These are phyloP conservation scores for Xylariaceae sp. DNA, from an alignment of 2,329 filamentous ascomycete species.

Conservation along the genomic window DNA sequence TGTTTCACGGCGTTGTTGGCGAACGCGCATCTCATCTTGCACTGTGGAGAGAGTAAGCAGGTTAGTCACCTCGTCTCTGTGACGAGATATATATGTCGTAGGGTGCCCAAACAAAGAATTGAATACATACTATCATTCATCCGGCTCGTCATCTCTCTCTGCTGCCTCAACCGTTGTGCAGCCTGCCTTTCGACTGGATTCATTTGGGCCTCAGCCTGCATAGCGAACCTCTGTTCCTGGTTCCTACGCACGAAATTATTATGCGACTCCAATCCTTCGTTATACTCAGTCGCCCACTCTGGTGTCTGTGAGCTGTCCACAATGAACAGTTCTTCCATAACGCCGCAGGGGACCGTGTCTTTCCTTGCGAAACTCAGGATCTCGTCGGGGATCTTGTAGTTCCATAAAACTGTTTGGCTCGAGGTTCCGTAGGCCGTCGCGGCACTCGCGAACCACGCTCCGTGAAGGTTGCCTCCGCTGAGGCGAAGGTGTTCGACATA, in stretches of 20 bases:
- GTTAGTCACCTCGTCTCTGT: neutral
- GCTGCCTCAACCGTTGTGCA: constrained; percentile 39
- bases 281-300: constrained; percentile 46
- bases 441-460: constrained; percentile 55
- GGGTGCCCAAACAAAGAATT: neutral
- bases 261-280: constrained; percentile 33
- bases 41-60: constrained; percentile 28
- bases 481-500: constrained; percentile 46
- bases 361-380: constrained; percentile 48
- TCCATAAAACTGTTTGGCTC: constrained; percentile 55
- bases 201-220: constrained; percentile 43
- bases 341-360: constrained; percentile 54
- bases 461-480: constrained; percentile 32
- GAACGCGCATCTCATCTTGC: constrained; percentile 37
- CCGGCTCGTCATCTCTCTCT: constrained; percentile 40
- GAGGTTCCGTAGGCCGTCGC: constrained; percentile 53
- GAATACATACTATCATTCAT: constrained; percentile 43
- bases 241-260: constrained; percentile 35
- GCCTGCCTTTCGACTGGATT: constrained; percentile 37
- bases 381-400: constrained; percentile 53
- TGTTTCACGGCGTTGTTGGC: constrained; percentile 42
- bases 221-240: constrained; percentile 39
- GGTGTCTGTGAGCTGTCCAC: constrained; percentile 50
- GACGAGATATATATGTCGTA: neutral
- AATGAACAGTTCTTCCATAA: constrained; percentile 51